Evolutionary conservation across 306 rosid species (phyloP).

Genomic region (Inga oerstediana): DNA sequence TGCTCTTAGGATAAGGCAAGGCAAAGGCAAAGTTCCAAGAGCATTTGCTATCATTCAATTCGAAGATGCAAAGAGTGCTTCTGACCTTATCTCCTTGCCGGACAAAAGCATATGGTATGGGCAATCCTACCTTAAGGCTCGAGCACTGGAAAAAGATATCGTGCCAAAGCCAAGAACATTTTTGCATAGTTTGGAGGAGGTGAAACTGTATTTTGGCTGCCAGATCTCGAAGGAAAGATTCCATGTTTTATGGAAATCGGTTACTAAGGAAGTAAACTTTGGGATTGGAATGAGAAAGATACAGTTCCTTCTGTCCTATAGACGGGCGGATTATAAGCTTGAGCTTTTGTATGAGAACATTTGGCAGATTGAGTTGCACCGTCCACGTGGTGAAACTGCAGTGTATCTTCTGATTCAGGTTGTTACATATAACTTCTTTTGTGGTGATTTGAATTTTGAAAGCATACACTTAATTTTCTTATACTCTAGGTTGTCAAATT

Average conservation of each 20-base stretch:
- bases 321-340: slow-evolving; percentile 39
- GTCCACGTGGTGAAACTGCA: slow-evolving; percentile 41
- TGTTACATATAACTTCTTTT: slow-evolving; percentile 16
- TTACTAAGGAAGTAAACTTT: slow-evolving; percentile 42
- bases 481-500: not conserved
- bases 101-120: slow-evolving; percentile 32
- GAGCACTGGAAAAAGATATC: slow-evolving; percentile 53
- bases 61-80: slow-evolving; percentile 36
- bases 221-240: slow-evolving; percentile 53
- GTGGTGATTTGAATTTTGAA: not conserved
- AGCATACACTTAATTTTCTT: not conserved
- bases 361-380: slow-evolving; percentile 51
- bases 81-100: slow-evolving; percentile 37
- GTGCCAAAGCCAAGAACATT: slow-evolving; percentile 49
- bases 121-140: slow-evolving; percentile 41
- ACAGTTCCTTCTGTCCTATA: slow-evolving; percentile 37
- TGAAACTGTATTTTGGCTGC: slow-evolving; percentile 67
- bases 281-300: slow-evolving; percentile 54
- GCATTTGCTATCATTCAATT: slow-evolving; percentile 74
- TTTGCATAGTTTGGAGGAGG: slow-evolving; percentile 38
- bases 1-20: slow-evolving; percentile 54
- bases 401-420: slow-evolving; percentile 83
- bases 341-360: slow-evolving; percentile 55
- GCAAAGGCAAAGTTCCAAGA: slow-evolving; percentile 36
- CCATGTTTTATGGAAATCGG: slow-evolving; percentile 42